A percentile compares a stretch with the other conserved stretches of the same genome.
phyloP scores from a whole-genome alignment of 352 stramenopile genomes.

The Globisporangium megalacanthum region DNA sequence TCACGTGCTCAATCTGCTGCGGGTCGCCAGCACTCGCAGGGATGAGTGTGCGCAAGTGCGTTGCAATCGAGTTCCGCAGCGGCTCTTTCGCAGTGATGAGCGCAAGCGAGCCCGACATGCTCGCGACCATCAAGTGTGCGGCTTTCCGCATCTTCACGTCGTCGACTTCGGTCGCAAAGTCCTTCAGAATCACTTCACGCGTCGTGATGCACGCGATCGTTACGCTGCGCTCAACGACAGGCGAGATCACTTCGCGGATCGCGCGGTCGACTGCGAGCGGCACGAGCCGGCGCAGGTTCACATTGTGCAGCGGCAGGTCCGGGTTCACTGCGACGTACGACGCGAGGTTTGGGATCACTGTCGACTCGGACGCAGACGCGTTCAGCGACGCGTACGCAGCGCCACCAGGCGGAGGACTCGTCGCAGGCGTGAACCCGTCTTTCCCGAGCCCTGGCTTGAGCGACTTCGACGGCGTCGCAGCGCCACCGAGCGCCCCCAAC shows the following conservation, averaged over 20 bases:
- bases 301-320: slow-evolving; percentile 90
- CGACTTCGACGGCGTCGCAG: slow-evolving; percentile 48
- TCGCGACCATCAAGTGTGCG: slow-evolving; percentile 97
- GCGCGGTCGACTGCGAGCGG: slow-evolving; percentile 96
- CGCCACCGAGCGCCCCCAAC: slow-evolving; percentile 2
- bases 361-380: slow-evolving; percentile 81
- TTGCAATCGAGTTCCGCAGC: slow-evolving; percentile 96
- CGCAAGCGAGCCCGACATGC: slow-evolving; percentile 96
- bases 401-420: slow-evolving; percentile 38
- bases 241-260: slow-evolving; percentile 98
- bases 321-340: slow-evolving; percentile 98
- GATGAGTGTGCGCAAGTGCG: slow-evolving; percentile 93
- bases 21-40: slow-evolving; percentile 78
- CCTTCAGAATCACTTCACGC: slow-evolving; percentile 97
- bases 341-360: slow-evolving; percentile 97
- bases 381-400: slow-evolving; percentile 26
- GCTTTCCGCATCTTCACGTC: slow-evolving; percentile 97
- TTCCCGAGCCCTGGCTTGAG: slow-evolving; percentile 37
- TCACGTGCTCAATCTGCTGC: slow-evolving; percentile 95
- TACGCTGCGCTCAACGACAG: slow-evolving; percentile 97
- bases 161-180: slow-evolving; percentile 97
- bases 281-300: slow-evolving; percentile 94
- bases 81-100: slow-evolving; percentile 98
- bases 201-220: slow-evolving; percentile 99
- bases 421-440: slow-evolving; percentile 41